These are phyloP conservation scores for Sporothrix pseudoabietina DNA, from an alignment of 2,329 filamentous ascomycete species.

Conservation along the genomic window DNA sequence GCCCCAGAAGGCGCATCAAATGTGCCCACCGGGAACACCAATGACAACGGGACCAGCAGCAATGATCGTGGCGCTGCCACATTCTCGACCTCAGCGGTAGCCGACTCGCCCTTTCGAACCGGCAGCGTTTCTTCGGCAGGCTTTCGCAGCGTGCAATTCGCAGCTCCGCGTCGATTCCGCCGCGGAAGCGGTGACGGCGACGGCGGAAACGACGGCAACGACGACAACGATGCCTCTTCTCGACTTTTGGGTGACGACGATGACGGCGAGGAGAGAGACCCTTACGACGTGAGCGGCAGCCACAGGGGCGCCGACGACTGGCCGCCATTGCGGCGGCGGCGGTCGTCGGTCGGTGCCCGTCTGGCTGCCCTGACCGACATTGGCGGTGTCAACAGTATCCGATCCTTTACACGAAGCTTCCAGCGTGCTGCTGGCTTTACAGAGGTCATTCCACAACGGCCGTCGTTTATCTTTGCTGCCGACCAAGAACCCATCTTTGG, in stretches of 20 bases:
- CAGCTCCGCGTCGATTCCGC: neutral
- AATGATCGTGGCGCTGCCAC: neutral
- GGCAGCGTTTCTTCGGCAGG: constrained; percentile 30
- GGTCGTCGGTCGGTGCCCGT: constrained; percentile 36
- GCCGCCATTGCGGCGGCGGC: constrained; percentile 29
- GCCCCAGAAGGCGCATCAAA: constrained; percentile 15
- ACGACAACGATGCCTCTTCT: constrained; percentile 14
- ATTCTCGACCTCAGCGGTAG: constrained; percentile 19
- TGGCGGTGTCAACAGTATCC: constrained; percentile 89
- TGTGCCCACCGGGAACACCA: neutral
- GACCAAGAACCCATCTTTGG: constrained; percentile 53
- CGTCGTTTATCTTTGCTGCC: constrained; percentile 69
- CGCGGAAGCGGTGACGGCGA: constrained; percentile 1
- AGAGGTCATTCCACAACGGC: constrained; percentile 79
- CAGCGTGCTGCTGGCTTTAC: constrained; percentile 85
- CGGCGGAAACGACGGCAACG: constrained; percentile 7
- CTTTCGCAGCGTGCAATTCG: constrained; percentile 33
- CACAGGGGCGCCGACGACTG: constrained; percentile 25
- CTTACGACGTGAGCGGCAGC: constrained; percentile 25
- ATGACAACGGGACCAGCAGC: neutral
- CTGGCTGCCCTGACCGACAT: constrained; percentile 66
- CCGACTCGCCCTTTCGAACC: constrained; percentile 26
- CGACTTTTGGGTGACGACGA: constrained; percentile 25
- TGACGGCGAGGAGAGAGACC: constrained; percentile 20
- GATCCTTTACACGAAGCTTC: constrained; percentile 91